Percentiles rank a stretch among this genome's conserved stretches.
phyloP scores from a whole-genome alignment of 1,284 basidiomycete species.

The Rhodofomes roseus region DNA sequence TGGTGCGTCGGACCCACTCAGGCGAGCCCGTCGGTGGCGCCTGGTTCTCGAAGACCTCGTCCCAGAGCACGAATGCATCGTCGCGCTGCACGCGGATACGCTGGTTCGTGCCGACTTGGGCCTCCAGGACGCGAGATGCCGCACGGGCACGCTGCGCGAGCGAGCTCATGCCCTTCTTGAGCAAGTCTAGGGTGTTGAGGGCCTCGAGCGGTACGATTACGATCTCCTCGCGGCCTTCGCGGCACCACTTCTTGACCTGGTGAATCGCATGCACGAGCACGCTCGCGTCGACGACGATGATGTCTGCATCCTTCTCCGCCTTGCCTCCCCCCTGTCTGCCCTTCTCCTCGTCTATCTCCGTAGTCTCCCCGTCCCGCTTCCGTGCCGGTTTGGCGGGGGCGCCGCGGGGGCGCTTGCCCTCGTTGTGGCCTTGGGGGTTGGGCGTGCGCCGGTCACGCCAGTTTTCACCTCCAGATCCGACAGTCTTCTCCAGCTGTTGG shows the following conservation, averaged over 20 bases:
- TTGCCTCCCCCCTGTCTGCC: conserved; percentile 31
- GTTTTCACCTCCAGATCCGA: conserved; percentile 46
- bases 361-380: conserved; percentile 23
- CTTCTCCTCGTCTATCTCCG: conserved; percentile 15
- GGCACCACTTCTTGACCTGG: conserved; percentile 80
- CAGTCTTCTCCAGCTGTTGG: conserved; percentile 72
- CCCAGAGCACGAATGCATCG: conserved; percentile 77
- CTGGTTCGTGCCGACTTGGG: conserved; percentile 74
- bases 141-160: conserved; percentile 80
- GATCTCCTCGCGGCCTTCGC: conserved; percentile 62
- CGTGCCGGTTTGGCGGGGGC: conserved; percentile 12
- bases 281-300: conserved; percentile 82
- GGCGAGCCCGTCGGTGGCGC: conserved; percentile 44
- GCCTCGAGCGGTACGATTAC: conserved; percentile 87
- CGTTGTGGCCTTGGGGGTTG: conserved; percentile 21
- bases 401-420: conserved; percentile 11
- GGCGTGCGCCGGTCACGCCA: conserved; percentile 46
- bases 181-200: conserved; percentile 87
- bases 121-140: conserved; percentile 79
- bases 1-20: conserved; percentile 77
- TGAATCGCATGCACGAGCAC: conserved; percentile 82
- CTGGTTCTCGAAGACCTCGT: conserved; percentile 50
- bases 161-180: conserved; percentile 83
- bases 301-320: conserved; percentile 59
- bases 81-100: conserved; percentile 77